Conservation (phyloP, 768 basidiomycete species). For the Fomitopsis serialis region DNA sequence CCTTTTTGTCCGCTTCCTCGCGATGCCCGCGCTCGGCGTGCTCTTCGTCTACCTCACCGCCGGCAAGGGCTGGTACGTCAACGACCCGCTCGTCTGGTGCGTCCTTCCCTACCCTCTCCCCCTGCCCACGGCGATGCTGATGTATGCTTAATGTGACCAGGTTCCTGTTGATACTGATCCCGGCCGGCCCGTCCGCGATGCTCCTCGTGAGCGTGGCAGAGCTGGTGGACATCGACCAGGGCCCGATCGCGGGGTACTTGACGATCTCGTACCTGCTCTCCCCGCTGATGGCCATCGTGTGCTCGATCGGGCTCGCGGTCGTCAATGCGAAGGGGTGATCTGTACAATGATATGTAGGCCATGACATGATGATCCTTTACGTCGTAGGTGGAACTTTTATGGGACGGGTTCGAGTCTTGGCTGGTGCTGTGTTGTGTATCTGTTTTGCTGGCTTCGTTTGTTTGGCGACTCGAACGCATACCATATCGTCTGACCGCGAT, state of each 20-base stretch:
- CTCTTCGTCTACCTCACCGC: constrained; percentile 23
- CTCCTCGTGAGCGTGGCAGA: constrained; percentile 25
- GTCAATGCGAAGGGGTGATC: constrained; percentile 12
- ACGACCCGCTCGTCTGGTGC: constrained; percentile 26
- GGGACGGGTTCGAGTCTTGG: too few relatives aligned
- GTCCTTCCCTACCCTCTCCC: constrained; percentile 1
- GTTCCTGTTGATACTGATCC: constrained; percentile 25
- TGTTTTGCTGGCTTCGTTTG: too few relatives aligned
- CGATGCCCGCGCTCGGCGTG: constrained; percentile 22
- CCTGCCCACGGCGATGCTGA: background rate
- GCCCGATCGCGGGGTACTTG: constrained; percentile 24
- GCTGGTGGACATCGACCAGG: constrained; percentile 22
- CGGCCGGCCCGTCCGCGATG: constrained; percentile 26
- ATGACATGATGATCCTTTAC: too few relatives aligned
- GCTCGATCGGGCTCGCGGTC: constrained; percentile 20
- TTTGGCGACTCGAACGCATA: too few relatives aligned
- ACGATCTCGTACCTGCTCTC: constrained; percentile 23
- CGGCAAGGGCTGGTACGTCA: constrained; percentile 21
- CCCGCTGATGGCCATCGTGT: constrained; percentile 22
- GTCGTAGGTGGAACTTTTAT: too few relatives aligned
- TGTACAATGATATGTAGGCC: too few relatives aligned
- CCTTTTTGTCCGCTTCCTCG: constrained; percentile 21
- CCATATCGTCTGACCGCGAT: too few relatives aligned
- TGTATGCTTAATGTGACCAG: constrained; percentile 4
- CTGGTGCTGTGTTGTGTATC: too few relatives aligned